Evolutionary conservation across 2,329 filamentous ascomycete species (phyloP).

Genomic region (Aspergillus ustus): DNA sequence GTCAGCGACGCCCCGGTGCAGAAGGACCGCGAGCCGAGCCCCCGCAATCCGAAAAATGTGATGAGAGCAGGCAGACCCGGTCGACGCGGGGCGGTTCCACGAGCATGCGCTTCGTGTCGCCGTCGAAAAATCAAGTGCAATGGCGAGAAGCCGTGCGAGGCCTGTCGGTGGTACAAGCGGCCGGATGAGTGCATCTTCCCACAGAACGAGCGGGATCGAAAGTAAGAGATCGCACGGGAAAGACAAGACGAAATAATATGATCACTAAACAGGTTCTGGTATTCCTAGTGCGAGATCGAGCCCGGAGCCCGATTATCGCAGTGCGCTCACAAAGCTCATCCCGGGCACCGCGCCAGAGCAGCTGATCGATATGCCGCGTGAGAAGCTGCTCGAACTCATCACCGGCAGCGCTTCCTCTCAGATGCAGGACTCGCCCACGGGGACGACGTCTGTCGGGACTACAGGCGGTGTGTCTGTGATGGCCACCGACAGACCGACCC

Average conservation of each 20-base stretch:
- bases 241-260: too few relatives aligned
- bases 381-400: constrained; percentile 61
- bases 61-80: not conserved
- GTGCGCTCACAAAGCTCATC: constrained; percentile 63
- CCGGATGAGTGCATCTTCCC: constrained; percentile 77
- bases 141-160: constrained; percentile 76
- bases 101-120: constrained; percentile 74
- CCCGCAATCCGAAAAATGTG: not conserved
- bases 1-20: not conserved
- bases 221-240: constrained; percentile 50
- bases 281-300: not conserved
- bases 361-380: constrained; percentile 58
- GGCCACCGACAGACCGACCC: not conserved
- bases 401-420: not conserved
- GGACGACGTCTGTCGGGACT: constrained; percentile 23
- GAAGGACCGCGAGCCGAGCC: not conserved
- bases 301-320: constrained; percentile 63
- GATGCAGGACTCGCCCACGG: not conserved
- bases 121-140: constrained; percentile 80
- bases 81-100: not conserved
- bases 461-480: not conserved
- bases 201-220: constrained; percentile 77
- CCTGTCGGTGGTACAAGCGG: constrained; percentile 77
- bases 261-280: not conserved
- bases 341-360: constrained; percentile 59